phyloP scores from a whole-genome alignment of 1,284 basidiomycete genomes.

The Xerocomus minutiporus region DNA sequence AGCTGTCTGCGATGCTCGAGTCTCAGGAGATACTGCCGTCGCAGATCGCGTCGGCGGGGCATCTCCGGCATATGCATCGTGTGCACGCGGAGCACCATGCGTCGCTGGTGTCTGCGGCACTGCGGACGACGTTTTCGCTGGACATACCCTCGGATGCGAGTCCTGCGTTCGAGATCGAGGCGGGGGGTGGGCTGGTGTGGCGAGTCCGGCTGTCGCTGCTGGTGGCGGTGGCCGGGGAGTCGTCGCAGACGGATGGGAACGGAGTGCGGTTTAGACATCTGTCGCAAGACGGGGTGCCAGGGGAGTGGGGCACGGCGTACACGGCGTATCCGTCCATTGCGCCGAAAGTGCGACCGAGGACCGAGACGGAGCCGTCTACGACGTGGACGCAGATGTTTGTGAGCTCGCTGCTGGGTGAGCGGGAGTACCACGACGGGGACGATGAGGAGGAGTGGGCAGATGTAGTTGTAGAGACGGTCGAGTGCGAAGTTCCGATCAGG shows the following conservation, averaged over 20 bases:
- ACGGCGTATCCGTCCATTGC: conserved; percentile 53
- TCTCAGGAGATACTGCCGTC: conserved; percentile 78
- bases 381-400: conserved; percentile 57
- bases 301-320: conserved; percentile 62
- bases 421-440: conserved; percentile 56
- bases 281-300: conserved; percentile 47
- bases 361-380: conserved; percentile 11
- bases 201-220: conserved; percentile 77
- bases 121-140: conserved; percentile 77
- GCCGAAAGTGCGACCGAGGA: conserved; percentile 48
- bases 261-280: conserved; percentile 54
- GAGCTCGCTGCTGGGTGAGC: conserved; percentile 50
- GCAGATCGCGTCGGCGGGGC: conserved; percentile 40
- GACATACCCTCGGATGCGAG: conserved; percentile 88
- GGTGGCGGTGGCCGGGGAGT: conserved; percentile 59
- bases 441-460: conserved; percentile 50
- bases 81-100: conserved; percentile 82
- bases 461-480: conserved; percentile 74
- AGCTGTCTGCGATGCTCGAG: conserved; percentile 84
- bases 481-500: conserved; percentile 85
- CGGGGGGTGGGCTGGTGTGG: conserved; percentile 78
- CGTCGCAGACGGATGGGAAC: conserved; percentile 41
- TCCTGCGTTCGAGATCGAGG: conserved; percentile 68
- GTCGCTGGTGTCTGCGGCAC: conserved; percentile 65
- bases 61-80: conserved; percentile 51